Evolutionary conservation across 192 early-diverging fungal genomes (phyloP).

Genomic region (Gamsiella multidivaricata): DNA sequence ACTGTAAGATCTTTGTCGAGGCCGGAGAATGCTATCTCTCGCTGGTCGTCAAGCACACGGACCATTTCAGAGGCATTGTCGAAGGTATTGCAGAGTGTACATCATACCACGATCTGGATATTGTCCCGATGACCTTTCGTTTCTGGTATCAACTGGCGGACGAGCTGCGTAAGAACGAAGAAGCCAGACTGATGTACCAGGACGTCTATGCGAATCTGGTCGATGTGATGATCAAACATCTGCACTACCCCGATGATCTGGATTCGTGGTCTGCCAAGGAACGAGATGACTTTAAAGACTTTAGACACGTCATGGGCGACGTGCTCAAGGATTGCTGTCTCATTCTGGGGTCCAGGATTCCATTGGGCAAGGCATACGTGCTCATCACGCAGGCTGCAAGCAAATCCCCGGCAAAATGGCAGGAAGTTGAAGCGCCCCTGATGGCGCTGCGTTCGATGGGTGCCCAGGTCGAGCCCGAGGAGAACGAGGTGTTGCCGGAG

Average conservation of each 20-base stretch:
- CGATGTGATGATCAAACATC: constrained; percentile 85
- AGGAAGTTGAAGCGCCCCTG: constrained; percentile 93
- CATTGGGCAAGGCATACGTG: constrained; percentile 67
- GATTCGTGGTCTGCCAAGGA: constrained; percentile 82
- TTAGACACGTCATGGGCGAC: constrained; percentile 96
- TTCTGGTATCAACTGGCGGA: constrained; percentile 91
- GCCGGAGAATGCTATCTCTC: constrained; percentile 89
- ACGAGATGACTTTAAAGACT: constrained; percentile 97
- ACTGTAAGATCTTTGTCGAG: constrained; percentile 88
- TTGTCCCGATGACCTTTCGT: constrained; percentile 89
- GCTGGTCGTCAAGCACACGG: constrained; percentile 75
- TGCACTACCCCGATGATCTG: constrained; percentile 86
- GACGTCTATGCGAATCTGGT: constrained; percentile 76
- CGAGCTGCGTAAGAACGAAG: constrained; percentile 61
- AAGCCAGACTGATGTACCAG: constrained; percentile 65
- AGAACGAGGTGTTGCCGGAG: constrained; percentile 83
- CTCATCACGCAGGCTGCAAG: constrained; percentile 56
- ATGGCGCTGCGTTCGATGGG: constrained; percentile 96
- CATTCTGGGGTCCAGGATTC: constrained; percentile 80
- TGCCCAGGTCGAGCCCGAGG: constrained; percentile 75
- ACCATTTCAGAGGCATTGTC: constrained; percentile 79
- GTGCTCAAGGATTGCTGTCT: constrained; percentile 94
- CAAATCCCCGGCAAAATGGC: constrained; percentile 73
- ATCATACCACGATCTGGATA: constrained; percentile 81
- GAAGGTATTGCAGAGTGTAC: constrained; percentile 87